phyloP scores from a whole-genome alignment of 2,329 filamentous ascomycete genomes.

The Periconia sp. region DNA sequence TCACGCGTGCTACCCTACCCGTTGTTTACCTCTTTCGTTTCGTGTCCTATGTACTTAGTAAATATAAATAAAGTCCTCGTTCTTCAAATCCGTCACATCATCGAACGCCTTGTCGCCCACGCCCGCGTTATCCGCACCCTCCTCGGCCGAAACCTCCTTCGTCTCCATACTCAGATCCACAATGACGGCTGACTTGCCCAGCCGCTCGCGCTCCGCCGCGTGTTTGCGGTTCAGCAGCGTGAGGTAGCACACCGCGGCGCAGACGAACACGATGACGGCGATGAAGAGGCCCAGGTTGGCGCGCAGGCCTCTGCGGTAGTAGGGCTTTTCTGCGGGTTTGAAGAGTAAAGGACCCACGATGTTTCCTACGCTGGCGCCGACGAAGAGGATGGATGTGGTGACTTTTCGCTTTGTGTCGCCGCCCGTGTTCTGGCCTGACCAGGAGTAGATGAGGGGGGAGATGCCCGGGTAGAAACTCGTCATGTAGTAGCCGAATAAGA shows the following conservation, averaged over 20 bases:
- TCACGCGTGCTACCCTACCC: neutral
- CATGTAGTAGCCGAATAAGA: conserved; percentile 61
- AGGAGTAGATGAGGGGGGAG: conserved; percentile 62
- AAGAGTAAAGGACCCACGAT: conserved; percentile 68
- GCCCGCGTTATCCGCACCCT: conserved; percentile 23
- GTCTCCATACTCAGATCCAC: conserved; percentile 63
- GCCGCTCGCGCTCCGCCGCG: conserved; percentile 53
- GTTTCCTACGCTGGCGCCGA: conserved; percentile 67
- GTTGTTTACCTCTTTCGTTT: neutral
- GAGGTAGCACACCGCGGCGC: conserved; percentile 51
- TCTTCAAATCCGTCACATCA: conserved; percentile 62
- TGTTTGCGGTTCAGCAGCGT: conserved; percentile 58
- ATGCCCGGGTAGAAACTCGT: conserved; percentile 64
- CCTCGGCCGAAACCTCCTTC: conserved; percentile 43
- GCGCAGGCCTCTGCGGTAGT: conserved; percentile 60
- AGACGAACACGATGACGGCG: conserved; percentile 57
- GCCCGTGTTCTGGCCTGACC: conserved; percentile 65
- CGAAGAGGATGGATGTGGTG: conserved; percentile 65
- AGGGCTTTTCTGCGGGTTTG: conserved; percentile 60
- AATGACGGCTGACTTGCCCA: conserved; percentile 62
- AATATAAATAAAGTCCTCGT: conserved; percentile 66
- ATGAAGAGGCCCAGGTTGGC: conserved; percentile 65
- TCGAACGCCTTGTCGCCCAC: conserved; percentile 56
- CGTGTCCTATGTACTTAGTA: conserved; percentile 34
- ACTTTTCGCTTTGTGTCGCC: conserved; percentile 72